These are phyloP conservation scores for Mycotypha africana DNA, from an alignment of 371 early-diverging fungal genomes.

Conservation along the genomic window DNA sequence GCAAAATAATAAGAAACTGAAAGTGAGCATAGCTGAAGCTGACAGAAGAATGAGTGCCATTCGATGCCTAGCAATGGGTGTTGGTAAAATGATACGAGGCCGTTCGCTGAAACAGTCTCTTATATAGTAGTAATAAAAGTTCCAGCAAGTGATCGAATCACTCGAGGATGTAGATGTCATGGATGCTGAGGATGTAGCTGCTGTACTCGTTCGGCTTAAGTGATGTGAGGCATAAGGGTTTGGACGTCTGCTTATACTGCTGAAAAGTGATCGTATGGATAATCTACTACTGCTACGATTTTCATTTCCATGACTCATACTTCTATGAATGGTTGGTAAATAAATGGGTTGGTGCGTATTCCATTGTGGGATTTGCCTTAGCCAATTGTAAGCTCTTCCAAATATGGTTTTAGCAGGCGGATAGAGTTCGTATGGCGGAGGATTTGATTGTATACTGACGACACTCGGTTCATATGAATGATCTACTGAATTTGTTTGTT, in stretches of 20 bases:
- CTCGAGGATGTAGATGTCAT: slow-evolving; percentile 11
- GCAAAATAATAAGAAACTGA: slow-evolving; percentile 34
- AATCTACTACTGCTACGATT: slow-evolving; percentile 6
- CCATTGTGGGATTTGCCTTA: slow-evolving; percentile 37
- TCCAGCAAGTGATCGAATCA: slow-evolving; percentile 19
- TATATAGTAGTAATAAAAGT: slow-evolving; percentile 17
- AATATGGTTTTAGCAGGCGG: slow-evolving; percentile 37
- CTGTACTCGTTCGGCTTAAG: not conserved
- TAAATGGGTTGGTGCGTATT: slow-evolving; percentile 40
- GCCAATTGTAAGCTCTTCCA: slow-evolving; percentile 39
- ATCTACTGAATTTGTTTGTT: too few relatives aligned
- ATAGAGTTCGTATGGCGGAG: slow-evolving; percentile 45
- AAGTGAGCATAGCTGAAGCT: slow-evolving; percentile 20
- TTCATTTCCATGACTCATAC: too few relatives aligned
- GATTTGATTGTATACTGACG: slow-evolving; percentile 37
- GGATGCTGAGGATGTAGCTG: slow-evolving; percentile 6
- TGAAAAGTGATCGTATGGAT: slow-evolving; percentile 15
- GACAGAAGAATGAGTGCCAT: slow-evolving; percentile 22
- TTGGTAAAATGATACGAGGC: slow-evolving; percentile 24
- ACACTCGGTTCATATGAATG: slow-evolving; percentile 28
- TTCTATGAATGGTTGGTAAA: slow-evolving; percentile 26
- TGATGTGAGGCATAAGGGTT: too few relatives aligned
- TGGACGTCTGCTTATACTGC: slow-evolving; percentile 10
- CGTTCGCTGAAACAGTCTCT: slow-evolving; percentile 11
- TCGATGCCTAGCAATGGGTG: slow-evolving; percentile 23